Conservation (phyloP, 1,139 yeast genomes). For the Candida tropicalis region DNA sequence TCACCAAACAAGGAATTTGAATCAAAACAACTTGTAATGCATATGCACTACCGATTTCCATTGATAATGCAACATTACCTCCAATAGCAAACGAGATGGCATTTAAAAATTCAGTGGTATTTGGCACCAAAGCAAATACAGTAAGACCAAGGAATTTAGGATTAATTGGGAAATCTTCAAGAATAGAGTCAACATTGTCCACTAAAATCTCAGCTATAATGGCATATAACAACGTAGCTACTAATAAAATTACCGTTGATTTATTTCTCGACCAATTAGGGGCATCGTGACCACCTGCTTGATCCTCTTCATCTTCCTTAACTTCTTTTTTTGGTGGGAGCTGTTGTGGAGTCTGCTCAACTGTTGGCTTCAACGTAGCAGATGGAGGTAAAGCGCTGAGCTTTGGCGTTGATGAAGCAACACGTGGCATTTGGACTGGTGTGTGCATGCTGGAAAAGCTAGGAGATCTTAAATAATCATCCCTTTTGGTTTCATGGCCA, state of each 20-base stretch:
- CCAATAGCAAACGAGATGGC: constrained; percentile 96
- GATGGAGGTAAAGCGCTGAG: constrained; percentile 15
- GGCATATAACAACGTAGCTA: constrained; percentile 88
- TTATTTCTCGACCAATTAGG: constrained; percentile 95
- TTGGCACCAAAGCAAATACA: constrained; percentile 93
- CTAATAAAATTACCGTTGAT: constrained; percentile 79
- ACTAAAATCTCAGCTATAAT: constrained; percentile 93
- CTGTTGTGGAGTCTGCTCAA: not conserved
- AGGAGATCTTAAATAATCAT: constrained; percentile 33
- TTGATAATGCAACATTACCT: constrained; percentile 92
- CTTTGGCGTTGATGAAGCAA: constrained; percentile 10
- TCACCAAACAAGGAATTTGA: constrained; percentile 89
- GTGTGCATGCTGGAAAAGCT: constrained; percentile 36
- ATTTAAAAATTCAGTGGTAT: constrained; percentile 93
- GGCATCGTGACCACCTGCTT: constrained; percentile 83
- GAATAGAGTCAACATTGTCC: constrained; percentile 88
- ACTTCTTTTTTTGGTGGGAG: constrained; percentile 14
- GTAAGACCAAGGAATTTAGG: constrained; percentile 93
- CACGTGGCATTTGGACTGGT: constrained; percentile 27
- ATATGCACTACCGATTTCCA: constrained; percentile 98
- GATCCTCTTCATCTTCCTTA: constrained; percentile 25
- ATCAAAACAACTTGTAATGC: constrained; percentile 95
- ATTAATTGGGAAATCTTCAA: constrained; percentile 72
- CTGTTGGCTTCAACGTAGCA: constrained; percentile 13
- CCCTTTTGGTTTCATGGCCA: constrained; percentile 35